Percentiles rank a stretch among this genome's conserved stretches.
Conservation (phyloP, 768 basidiomycete genomes). For the Amanita thiersii region DNA sequence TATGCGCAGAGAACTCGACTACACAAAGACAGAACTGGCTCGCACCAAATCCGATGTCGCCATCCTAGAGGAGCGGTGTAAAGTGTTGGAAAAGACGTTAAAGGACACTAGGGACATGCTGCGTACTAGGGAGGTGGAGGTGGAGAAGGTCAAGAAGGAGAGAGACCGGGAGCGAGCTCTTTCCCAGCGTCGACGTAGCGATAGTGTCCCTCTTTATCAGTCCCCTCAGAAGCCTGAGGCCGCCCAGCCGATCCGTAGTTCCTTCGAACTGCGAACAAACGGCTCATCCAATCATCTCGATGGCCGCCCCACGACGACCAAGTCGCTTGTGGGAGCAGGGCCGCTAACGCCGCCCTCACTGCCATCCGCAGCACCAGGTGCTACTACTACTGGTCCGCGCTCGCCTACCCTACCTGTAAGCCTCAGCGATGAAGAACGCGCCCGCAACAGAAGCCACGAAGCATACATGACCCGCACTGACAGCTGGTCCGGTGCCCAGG, state of each 20-base stretch:
- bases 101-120: slow-evolving; percentile 57
- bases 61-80: slow-evolving; percentile 55
- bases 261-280: slow-evolving; percentile 2
- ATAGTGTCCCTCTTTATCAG: slow-evolving; percentile 4
- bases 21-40: slow-evolving; percentile 45
- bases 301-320: slow-evolving; percentile 2
- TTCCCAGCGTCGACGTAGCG: slow-evolving; percentile 23
- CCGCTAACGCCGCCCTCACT: slow-evolving; percentile 11
- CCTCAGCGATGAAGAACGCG: slow-evolving; percentile 42
- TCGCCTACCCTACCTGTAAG: slow-evolving; percentile 11
- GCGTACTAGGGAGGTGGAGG: slow-evolving; percentile 48
- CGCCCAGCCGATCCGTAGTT: neutral
- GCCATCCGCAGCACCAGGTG: slow-evolving; percentile 10
- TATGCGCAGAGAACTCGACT: slow-evolving; percentile 52
- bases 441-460: slow-evolving; percentile 51
- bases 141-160: slow-evolving; percentile 41
- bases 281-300: neutral
- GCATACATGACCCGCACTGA: slow-evolving; percentile 69
- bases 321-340: slow-evolving; percentile 8
- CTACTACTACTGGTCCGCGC: slow-evolving; percentile 14
- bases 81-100: slow-evolving; percentile 52
- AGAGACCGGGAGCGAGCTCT: slow-evolving; percentile 24
- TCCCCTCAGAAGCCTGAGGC: neutral
- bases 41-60: slow-evolving; percentile 45
- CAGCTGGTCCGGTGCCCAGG: slow-evolving; percentile 67